Base-by-base conservation (phyloP, 1,139 yeast genomes). In the Protomyces inundatus region DNA sequence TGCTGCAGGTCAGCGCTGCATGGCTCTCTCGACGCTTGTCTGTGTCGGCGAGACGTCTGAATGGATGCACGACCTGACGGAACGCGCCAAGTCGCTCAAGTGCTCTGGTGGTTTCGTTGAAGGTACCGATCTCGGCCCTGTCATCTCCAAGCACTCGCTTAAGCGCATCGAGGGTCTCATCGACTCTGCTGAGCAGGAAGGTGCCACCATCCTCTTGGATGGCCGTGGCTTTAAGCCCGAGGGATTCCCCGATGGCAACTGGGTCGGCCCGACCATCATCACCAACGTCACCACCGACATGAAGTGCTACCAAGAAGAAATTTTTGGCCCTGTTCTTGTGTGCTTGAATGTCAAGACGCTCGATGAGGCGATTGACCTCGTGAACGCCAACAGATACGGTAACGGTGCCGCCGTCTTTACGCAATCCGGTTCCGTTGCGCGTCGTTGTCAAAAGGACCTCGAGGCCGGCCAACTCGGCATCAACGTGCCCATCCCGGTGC, bases 1-100 rank as follows among this genome's bases (percentile, higher is more conserved):
- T 51, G 93, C 93, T 66, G 91, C 91, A 42, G 93, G 93, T 66
- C 91, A 86, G 77, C 82, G 93, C 74, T 86, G 93, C 76, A 86
- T 87, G 91, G 91, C 91, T 12, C 84, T 87, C 56, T 83, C 88
- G 14, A 90, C 85, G 4, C 79, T 86, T 68, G 89, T 86, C 30
- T 82, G 90, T n/a, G 90, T 87, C 35, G 91, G 91, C 32, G 81
- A 82, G 69, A 80, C 88, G 61, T 81, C 80, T 72, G 81, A 81
- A 67, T 86, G 91, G 91, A 76, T 86, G 61, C 70, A 75, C 32
- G 91, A 86, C 64, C 77, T 86, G 62, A 81, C 83, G 42, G 79
- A 76, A 55, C 85, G 84, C 64, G 89, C 91, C 23, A 77, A 80
- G 70, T 73, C 77, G 67, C 81, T 87, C 70, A 80, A 76, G 64